A percentile compares a stretch with the other conserved stretches of the same genome.
Conservation (phyloP, 106 monocot species). For the Phalaenopsis aphrodite region DNA sequence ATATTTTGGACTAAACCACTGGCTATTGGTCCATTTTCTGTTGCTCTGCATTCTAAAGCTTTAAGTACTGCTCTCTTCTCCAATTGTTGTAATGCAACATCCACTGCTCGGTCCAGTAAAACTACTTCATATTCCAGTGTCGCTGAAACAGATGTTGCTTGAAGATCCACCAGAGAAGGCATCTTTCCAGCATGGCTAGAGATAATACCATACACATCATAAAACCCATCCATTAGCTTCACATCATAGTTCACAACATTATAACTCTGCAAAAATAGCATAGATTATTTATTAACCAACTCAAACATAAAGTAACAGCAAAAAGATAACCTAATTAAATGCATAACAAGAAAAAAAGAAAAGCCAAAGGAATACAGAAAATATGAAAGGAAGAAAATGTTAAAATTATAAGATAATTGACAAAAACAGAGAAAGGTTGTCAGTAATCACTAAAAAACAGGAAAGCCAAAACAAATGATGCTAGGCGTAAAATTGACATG, state of each 20-base stretch:
- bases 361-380: not conserved
- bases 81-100: conserved; percentile 58
- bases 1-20: conserved; percentile 71
- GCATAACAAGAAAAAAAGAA: not conserved
- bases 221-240: conserved; percentile 62
- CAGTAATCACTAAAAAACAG: not conserved
- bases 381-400: too few relatives aligned
- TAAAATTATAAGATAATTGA: not conserved
- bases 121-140: conserved; percentile 60
- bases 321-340: not conserved
- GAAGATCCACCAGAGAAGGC: conserved; percentile 62
- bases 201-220: conserved; percentile 50
- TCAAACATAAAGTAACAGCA: not conserved
- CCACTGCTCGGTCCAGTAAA: conserved; percentile 44
- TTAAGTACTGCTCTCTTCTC: conserved; percentile 49
- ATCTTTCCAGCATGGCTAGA: conserved; percentile 29
- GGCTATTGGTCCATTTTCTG: conserved; percentile 29
- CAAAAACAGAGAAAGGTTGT: not conserved
- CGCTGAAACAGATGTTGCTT: conserved; percentile 46
- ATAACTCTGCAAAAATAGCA: conserved; percentile 37
- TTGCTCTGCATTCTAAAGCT: conserved; percentile 28
- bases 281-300: not conserved
- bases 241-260: conserved; percentile 72
- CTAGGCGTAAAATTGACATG: not conserved
- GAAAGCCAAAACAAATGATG: not conserved